phyloP scores from a whole-genome alignment of 1,284 basidiomycete species.

The Pseudozyma pruni region DNA sequence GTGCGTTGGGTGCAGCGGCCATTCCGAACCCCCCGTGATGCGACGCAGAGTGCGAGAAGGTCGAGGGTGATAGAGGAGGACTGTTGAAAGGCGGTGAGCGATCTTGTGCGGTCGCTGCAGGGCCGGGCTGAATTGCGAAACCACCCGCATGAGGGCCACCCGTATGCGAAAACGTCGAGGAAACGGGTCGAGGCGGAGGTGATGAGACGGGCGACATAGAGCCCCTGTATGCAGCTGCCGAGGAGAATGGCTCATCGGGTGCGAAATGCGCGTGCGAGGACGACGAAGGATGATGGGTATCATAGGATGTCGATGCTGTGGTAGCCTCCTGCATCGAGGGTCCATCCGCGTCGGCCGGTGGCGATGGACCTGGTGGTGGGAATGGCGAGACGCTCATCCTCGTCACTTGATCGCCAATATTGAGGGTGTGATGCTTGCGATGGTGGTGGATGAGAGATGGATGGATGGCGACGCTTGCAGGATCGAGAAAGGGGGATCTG shows the following conservation, averaged over 20 bases:
- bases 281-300: background rate
- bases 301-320: constrained; percentile 2
- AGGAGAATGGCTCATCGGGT: constrained; percentile 25
- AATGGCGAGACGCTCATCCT: constrained; percentile 42
- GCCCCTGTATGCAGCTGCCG: constrained; percentile 31
- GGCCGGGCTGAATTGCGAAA: no score
- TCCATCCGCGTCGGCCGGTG: background rate
- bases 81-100: no score
- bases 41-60: no score
- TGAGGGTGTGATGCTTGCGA: background rate
- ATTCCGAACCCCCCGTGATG: no score
- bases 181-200: constrained; percentile 14
- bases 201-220: constrained; percentile 11
- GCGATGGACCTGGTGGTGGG: constrained; percentile 11
- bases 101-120: no score
- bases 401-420: no score
- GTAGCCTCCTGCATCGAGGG: no score
- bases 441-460: constrained; percentile 1
- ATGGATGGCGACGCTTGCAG: background rate
- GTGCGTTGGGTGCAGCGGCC: no score
- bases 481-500: background rate
- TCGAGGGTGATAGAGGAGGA: no score
- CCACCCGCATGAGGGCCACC: no score
- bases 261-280: background rate
- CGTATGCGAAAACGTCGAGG: background rate